These are phyloP conservation scores for Pleurotus djamor DNA, from an alignment of 768 basidiomycete genomes.

Conservation along the genomic window DNA sequence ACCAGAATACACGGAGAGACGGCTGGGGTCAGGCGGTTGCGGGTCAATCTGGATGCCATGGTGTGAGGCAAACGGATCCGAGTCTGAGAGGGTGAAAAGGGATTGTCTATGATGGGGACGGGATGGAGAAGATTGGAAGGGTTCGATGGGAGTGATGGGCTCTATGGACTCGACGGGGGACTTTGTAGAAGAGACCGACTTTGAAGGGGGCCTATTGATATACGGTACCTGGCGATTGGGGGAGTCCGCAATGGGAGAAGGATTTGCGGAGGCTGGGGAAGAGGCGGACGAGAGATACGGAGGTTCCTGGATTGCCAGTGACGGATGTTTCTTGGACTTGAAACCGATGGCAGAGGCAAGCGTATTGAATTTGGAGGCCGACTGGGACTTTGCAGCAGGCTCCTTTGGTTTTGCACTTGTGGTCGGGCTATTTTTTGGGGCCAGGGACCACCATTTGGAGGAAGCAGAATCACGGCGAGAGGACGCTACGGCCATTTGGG, in stretches of 20 bases:
- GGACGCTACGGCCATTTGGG: slow-evolving; percentile 19
- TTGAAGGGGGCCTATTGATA: slow-evolving; percentile 43
- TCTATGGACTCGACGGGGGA: slow-evolving; percentile 54
- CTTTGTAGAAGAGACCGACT: slow-evolving; percentile 54
- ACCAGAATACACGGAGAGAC: slow-evolving; percentile 53
- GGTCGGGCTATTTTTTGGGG: slow-evolving; percentile 21
- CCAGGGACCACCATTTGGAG: slow-evolving; percentile 44
- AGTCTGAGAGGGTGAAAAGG: slow-evolving; percentile 59
- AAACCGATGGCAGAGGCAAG: slow-evolving; percentile 62
- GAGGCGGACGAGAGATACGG: slow-evolving; percentile 17
- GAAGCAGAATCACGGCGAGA: slow-evolving; percentile 28
- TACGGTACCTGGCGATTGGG: slow-evolving; percentile 18
- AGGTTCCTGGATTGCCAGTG: slow-evolving; percentile 52
- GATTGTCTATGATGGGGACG: slow-evolving; percentile 35
- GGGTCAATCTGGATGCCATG: slow-evolving; percentile 36
- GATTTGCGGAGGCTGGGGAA: slow-evolving; percentile 15
- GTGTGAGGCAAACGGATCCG: slow-evolving; percentile 60
- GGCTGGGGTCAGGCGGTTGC: slow-evolving; percentile 40
- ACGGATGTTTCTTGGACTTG: slow-evolving; percentile 57
- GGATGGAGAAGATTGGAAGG: slow-evolving; percentile 15
- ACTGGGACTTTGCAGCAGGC: slow-evolving; percentile 19
- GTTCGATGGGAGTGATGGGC: slow-evolving; percentile 55
- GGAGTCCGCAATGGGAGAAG: slow-evolving; percentile 13
- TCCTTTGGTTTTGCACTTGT: slow-evolving; percentile 25
- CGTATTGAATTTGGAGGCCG: slow-evolving; percentile 47